Evolutionary conservation across 2,329 filamentous ascomycete species (phyloP), one percentile per base, ranked within the genome.

Genomic region (Davidsoniella virescens): DNA sequence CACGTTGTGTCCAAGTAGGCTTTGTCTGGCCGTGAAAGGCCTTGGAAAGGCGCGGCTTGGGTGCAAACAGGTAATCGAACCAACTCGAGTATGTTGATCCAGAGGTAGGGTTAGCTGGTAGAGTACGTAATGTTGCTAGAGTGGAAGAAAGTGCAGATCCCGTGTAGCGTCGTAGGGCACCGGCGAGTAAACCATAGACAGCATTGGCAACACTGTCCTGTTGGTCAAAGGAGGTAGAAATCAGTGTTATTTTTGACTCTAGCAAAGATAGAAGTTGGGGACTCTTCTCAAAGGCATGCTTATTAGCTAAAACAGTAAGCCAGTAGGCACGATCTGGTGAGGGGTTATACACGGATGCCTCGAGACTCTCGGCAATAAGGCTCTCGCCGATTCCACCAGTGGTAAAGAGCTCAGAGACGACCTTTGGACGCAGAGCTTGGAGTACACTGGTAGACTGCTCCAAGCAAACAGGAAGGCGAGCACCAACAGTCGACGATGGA

Each of bases 1-100:
- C 60, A 59, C 70, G 72, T 52, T 75, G 72, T 52, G 64, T 60
- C 65, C 67, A 70, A 1, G 74, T 61, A 3, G 66, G 66, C 54
- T 67, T 69, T 29, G 70, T 60, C 2, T 67, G 55, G 3, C 68
- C 68, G 50, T 68, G 69, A 54, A 63, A 65, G 4, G 67, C 64
- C 44, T 66, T 60, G 14, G 59, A 61, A 1, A 72, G 60, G 26
- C 63, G 60, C 1, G 59, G 58, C 48, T 67, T 66, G 4, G 65
- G 61, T 2, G 63, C 62, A 40, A 71, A 64, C 7, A 73, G 58
- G 47, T 65, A 61, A 23, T 70, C 67, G 14, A 73, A 57, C 0
- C 64, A 62, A 4, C 64, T 63, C 1, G 67, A 67, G 43, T 73
- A 62, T 6, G 60, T 59, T 46, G 67, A 60, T 10, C 67, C 70